Conservation (phyloP, 305 asterid genomes). For the Fraxinus sp. region DNA sequence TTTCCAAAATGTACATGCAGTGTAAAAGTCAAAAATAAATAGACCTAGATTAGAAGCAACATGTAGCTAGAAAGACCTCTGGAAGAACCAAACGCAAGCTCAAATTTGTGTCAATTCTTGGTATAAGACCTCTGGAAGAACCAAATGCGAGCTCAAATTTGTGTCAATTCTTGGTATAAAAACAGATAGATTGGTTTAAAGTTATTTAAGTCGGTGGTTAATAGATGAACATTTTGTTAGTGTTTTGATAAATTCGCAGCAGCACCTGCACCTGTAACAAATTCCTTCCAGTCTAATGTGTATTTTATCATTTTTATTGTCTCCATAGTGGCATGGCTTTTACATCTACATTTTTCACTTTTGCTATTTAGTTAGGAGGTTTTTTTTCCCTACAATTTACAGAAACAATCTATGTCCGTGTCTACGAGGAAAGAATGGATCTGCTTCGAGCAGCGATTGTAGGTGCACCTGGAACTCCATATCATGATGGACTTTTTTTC, state of each 20-base stretch:
- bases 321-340: neutral
- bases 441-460: constrained; percentile 74
- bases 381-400: constrained; percentile 22
- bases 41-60: neutral
- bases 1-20: neutral
- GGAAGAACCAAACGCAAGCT: neutral
- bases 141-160: neutral
- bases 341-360: neutral
- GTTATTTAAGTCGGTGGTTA: neutral
- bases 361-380: neutral
- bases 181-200: neutral
- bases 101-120: neutral
- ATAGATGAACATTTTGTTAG: neutral
- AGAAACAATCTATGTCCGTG: constrained; percentile 76
- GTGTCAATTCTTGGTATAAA: neutral
- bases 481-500: constrained; percentile 81
- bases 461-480: constrained; percentile 87
- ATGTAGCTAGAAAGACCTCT: neutral
- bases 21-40: neutral
- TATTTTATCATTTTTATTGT: neutral
- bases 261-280: neutral
- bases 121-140: neutral
- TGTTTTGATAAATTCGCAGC: neutral
- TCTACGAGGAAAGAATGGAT: constrained; percentile 74
- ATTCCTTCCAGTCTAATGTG: neutral